Evolutionary conservation across 345 rosid genomes (phyloP).

Genomic region (Linum usitatissimum): DNA sequence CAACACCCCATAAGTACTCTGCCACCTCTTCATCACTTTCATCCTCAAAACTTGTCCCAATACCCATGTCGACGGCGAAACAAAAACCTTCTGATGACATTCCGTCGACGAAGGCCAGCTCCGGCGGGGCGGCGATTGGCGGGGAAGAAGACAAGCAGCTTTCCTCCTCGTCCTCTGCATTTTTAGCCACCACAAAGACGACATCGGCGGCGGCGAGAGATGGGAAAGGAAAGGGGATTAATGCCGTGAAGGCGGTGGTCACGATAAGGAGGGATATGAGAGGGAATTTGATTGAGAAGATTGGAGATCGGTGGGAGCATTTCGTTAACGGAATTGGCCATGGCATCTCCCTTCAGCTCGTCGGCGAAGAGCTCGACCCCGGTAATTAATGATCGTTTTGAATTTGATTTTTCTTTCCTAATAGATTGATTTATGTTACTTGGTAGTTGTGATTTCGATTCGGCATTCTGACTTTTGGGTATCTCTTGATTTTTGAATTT

Average conservation of each 20-base stretch:
- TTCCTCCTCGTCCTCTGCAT: slow-evolving; percentile 11
- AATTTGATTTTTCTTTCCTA: not conserved
- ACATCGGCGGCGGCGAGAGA: too few relatives aligned
- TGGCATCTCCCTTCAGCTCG: slow-evolving; percentile 69
- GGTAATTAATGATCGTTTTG: slow-evolving; percentile 40
- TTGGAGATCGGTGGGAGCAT: slow-evolving; percentile 61
- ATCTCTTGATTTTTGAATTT: too few relatives aligned
- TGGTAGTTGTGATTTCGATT: not conserved
- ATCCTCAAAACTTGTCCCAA: too few relatives aligned
- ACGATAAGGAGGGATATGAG: slow-evolving; percentile 70
- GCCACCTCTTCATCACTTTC: too few relatives aligned
- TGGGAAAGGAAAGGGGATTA: slow-evolving; percentile 11
- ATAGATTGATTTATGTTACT: not conserved
- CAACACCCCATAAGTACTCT: too few relatives aligned
- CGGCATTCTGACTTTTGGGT: too few relatives aligned
- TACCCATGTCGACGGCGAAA: too few relatives aligned
- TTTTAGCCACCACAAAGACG: not conserved
- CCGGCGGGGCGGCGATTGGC: slow-evolving; percentile 38
- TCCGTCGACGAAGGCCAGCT: too few relatives aligned
- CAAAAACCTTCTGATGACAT: too few relatives aligned
- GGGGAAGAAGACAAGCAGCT: slow-evolving; percentile 40
- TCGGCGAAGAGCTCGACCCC: slow-evolving; percentile 76
- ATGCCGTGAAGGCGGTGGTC: slow-evolving; percentile 52
- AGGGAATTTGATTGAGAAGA: slow-evolving; percentile 56
- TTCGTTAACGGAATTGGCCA: slow-evolving; percentile 65